Evolutionary conservation across 106 monocot species (phyloP).

Genomic region (Dendrobium huoshanense): DNA sequence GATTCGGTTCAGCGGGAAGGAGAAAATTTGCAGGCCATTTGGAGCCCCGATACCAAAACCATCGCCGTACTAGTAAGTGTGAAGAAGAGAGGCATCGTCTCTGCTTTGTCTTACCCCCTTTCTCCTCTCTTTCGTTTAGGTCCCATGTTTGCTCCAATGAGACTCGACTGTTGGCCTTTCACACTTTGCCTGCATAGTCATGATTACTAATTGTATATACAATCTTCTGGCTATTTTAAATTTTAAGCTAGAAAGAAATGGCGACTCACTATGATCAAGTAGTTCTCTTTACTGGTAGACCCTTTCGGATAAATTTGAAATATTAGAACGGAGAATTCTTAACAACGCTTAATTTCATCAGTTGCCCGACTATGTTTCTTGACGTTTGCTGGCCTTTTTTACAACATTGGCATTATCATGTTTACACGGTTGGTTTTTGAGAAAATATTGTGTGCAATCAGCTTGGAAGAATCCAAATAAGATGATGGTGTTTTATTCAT

Average conservation of each 20-base stretch:
- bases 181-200: not conserved
- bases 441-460: no score
- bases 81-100: not conserved
- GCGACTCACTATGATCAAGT: not conserved
- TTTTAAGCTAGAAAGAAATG: not conserved
- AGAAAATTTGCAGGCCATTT: slow-evolving; percentile 68
- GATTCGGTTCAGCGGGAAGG: slow-evolving; percentile 61
- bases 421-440: no score
- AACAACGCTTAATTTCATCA: not conserved
- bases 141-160: not conserved
- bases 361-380: not conserved
- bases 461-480: no score
- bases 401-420: no score
- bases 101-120: not conserved
- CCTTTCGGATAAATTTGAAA: not conserved
- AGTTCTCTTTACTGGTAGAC: not conserved
- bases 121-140: not conserved
- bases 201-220: not conserved
- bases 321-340: not conserved
- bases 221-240: not conserved
- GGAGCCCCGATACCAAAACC: slow-evolving; percentile 84
- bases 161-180: not conserved
- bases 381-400: not conserved
- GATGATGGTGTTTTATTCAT: no score
- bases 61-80: slow-evolving; percentile 69